phyloP scores from a whole-genome alignment of 257 asterid genomes.

The Sherardia arvensis region DNA sequence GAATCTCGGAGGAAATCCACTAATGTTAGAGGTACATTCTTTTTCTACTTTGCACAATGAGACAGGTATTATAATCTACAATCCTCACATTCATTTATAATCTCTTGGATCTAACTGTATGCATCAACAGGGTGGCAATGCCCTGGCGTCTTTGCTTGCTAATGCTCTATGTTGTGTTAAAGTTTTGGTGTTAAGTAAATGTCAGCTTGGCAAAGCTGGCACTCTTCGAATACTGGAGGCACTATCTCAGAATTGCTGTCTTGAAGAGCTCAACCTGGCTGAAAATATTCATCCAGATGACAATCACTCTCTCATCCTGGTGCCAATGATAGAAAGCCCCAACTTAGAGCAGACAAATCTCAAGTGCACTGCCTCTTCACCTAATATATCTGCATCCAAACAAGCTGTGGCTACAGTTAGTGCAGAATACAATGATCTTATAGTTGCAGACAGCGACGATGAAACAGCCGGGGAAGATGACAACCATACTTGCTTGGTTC shows the following conservation, averaged over 20 bases:
- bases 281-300: slow-evolving; percentile 42
- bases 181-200: slow-evolving; percentile 52
- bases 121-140: slow-evolving; percentile 56
- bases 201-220: slow-evolving; percentile 60
- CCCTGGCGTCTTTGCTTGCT: slow-evolving; percentile 50
- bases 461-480: slow-evolving; percentile 18
- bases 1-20: slow-evolving; percentile 77
- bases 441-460: slow-evolving; percentile 87
- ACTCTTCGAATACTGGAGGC: slow-evolving; percentile 41
- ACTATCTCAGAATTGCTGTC: slow-evolving; percentile 40
- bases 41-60: slow-evolving; percentile 10
- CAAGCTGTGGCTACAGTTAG: slow-evolving; percentile 14
- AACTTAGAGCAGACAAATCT: slow-evolving; percentile 11
- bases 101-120: slow-evolving; percentile 20
- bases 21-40: slow-evolving; percentile 59
- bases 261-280: slow-evolving; percentile 84
- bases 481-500: slow-evolving; percentile 12
- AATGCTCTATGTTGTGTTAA: slow-evolving; percentile 50
- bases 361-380: neutral
- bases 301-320: slow-evolving; percentile 15
- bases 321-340: slow-evolving; percentile 14
- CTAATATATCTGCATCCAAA: slow-evolving; percentile 9
- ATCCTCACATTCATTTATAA: neutral
- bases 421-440: slow-evolving; percentile 29
- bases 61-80: neutral